Evolutionary conservation across 1,284 basidiomycete genomes (phyloP).

Genomic region (Singerocomus inundabilis): DNA sequence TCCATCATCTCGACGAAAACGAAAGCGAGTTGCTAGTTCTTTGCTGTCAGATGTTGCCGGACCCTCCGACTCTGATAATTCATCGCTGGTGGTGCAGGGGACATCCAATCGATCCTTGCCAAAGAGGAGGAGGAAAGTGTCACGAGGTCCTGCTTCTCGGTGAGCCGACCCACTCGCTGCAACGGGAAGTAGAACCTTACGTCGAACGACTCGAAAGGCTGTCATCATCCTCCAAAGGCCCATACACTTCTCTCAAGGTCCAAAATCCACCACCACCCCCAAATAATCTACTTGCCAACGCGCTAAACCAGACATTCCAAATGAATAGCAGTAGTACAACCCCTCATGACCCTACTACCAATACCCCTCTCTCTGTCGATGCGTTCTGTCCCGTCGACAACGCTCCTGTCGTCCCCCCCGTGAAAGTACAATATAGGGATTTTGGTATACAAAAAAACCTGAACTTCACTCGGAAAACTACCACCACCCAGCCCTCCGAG

Average conservation of each 20-base stretch:
- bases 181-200: slow-evolving; percentile 30
- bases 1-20: slow-evolving; percentile 9
- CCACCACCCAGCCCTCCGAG: slow-evolving; percentile 1
- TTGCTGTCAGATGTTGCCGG: background rate
- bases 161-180: slow-evolving; percentile 33
- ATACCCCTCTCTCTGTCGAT: background rate
- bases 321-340: slow-evolving; percentile 19
- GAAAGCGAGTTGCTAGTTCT: slow-evolving; percentile 11
- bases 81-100: background rate
- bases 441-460: slow-evolving; percentile 27
- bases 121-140: slow-evolving; percentile 24
- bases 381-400: slow-evolving; percentile 1
- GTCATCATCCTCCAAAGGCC: slow-evolving; percentile 3
- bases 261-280: background rate
- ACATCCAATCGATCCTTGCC: background rate
- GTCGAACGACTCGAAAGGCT: slow-evolving; percentile 26
- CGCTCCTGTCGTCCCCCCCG: background rate
- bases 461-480: slow-evolving; percentile 20
- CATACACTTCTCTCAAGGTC: background rate
- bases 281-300: slow-evolving; percentile 23
- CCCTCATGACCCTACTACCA: slow-evolving; percentile 5
- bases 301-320: slow-evolving; percentile 30
- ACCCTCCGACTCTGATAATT: slow-evolving; percentile 1
- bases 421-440: slow-evolving; percentile 20
- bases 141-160: slow-evolving; percentile 32